A percentile compares a stretch with the other conserved stretches of the same genome.
Conservation (phyloP, 116 monocot genomes). For the Dioscorea cayenensis region DNA sequence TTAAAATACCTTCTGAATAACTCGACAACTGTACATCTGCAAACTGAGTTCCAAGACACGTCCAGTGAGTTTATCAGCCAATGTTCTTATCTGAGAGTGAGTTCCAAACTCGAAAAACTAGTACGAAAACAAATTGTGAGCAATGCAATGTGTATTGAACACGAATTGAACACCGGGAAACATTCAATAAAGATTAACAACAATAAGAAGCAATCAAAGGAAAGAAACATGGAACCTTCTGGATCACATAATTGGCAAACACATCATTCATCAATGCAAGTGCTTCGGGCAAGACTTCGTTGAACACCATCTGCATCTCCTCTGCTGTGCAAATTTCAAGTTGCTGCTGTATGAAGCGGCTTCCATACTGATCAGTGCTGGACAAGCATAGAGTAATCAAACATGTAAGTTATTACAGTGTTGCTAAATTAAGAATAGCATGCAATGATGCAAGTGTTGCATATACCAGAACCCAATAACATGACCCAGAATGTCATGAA, state of each 20-base stretch:
- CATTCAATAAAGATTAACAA: not conserved
- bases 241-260: constrained; percentile 88
- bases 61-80: constrained; percentile 47
- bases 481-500: constrained; percentile 57
- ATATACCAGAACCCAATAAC: constrained; percentile 65
- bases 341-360: constrained; percentile 82
- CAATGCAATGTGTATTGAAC: not conserved
- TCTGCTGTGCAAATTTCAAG: constrained; percentile 30
- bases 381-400: not conserved
- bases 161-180: not conserved
- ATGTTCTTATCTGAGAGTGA: constrained; percentile 46
- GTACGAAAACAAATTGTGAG: not conserved
- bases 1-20: constrained; percentile 63
- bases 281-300: constrained; percentile 74
- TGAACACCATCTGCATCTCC: constrained; percentile 70
- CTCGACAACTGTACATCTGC: constrained; percentile 82
- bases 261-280: constrained; percentile 86
- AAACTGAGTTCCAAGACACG: constrained; percentile 63
- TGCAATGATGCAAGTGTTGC: too few species aligned
- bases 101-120: constrained; percentile 79
- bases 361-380: constrained; percentile 90
- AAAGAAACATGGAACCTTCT: constrained; percentile 44
- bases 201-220: not conserved
- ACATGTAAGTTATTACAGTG: not conserved
- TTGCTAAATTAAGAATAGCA: not conserved